Evolutionary conservation across 75 land plant genomes (phyloP), one percentile per base, ranked within the genome.

Genomic region (Selaginella tamariscina): DNA sequence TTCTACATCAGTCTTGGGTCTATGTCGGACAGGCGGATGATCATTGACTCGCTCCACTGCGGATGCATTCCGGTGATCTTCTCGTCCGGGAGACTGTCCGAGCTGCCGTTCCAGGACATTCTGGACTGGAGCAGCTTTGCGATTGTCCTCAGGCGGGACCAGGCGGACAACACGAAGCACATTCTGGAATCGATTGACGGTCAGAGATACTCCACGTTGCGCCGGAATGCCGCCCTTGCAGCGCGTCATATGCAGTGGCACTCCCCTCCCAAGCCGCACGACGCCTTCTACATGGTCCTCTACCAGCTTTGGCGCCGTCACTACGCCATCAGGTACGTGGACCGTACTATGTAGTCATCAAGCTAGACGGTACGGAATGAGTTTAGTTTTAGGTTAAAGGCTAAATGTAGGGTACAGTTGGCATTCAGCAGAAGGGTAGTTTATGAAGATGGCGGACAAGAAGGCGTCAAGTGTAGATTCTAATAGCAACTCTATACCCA

Each of bases 41-140:
- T 74, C 64, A 55, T 76, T 23, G 75, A 78, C 18, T 85, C 84
- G 24, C 15, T 85, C 78, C 22, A 72, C 11, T 63, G 39, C 56
- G 88, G 88, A 2, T 86, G 89, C 56, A 82, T 88, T 56, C 89
- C 89, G 26, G 89, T 79, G 59, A 77, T 86, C 76, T 64, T 83
- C 22, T 56, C 80, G 2, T 68, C 66, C 44, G 60, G 86, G 22
- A 77, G 69, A 56, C 72, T 85, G 24, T 67, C 77, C 32, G 89
- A 82, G 56, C 32, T 88, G 67, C 91, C 91, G 29, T 79, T 88
- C 39, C 71, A 72, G 70, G 86, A 81, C 39, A 69, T 88, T 29
- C 73, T 88, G 70, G 55, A 76, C 70, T 88, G 91, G 91, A 28
- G 67, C 5, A 72, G 76, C 27, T 76, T 88, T 24, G 74, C 81